Evolutionary conservation across 768 basidiomycete species (phyloP), one percentile per base, ranked within the genome.

Genomic region (Rhodotorula diobovata): DNA sequence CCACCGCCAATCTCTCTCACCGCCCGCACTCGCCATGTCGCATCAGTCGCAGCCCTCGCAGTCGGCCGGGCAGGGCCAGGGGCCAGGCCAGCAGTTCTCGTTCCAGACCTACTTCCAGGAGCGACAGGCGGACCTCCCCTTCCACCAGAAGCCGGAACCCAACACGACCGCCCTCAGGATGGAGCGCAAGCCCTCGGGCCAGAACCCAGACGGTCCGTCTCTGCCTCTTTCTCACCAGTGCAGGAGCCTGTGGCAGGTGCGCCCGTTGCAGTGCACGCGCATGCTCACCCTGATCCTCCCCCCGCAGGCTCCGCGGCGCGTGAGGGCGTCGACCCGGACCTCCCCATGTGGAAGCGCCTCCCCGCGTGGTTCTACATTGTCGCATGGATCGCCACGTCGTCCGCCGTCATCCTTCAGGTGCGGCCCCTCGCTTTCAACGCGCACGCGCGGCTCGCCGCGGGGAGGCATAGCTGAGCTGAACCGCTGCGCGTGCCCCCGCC

Each of bases 361-460:
- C 75, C 72, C 2, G 66, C 66, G 1, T 70, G 66, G 65, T 71
- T 72, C 21, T 69, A 69, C 53, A 91, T 96, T 64, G 92, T 93
- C 28, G 83, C 95, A 61, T 97, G 94, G 95, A 98, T 98, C 77
- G 81, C 86, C 30, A 89, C 95, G 76, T 89, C 88, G 73, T 91
- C 92, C 35, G 80, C 87, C 11, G 95, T 98, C 79, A 98, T 98
- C 82, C 87, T 97, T 63, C 64, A 65, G 55, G 63, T 65, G 21
- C 35, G 61, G 94, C 30, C 23, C 2, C 25, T 25, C 2, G 4
- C 45, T 15, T 18, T 45, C 20, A 16, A n/a, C 39, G 39, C 9
- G 39, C 39, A 39, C 9, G 9, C 7, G 39, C 7, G 9, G 9
- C 39, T 46, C 45, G 45, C 18, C 45, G 45, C 18, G 8, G 46